Base-by-base conservation (phyloP, 2,329 filamentous ascomycete species). In the Scedosporium dehoogii region DNA sequence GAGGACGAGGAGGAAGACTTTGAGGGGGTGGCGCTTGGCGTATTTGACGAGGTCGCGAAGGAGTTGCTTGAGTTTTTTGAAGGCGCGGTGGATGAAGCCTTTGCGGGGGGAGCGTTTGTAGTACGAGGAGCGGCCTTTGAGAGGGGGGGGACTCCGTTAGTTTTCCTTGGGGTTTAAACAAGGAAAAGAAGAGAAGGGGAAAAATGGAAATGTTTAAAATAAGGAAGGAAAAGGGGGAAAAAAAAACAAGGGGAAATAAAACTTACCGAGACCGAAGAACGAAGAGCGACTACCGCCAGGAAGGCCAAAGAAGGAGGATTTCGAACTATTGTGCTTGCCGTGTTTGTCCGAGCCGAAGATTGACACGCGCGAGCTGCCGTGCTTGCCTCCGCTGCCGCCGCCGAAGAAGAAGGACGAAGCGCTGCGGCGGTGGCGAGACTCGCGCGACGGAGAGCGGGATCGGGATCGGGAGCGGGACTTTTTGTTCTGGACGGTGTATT, bases 1-100 rank as follows among this genome's bases (percentile, higher is more conserved):
- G 69, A 97, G 83, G 65, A 96, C 88, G 65, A 92, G 83, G 79
- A 90, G 81, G 78, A 97, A 90, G 58, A 96, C 90, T 76, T 96
- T 96, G 71, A 91, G 77, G 0, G 92, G 93, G 76, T 97, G 88
- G 44, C 85, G 82, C 72, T 90, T 88, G 69, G 90, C 89, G 76
- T 93, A 96, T 72, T 87, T 84, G 72, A 88, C 80, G 7, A 97
- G 85, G 72, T 96, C 87, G 70, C 89, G 88, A 63, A 96, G 77
- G 65, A 96, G 84, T 53, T 88, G 86, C 71, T 88, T 88, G 64
- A 97, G 84, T 69, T 91, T 88, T 73, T 85, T 84, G 73, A 91
- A 82, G 57, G 91, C 80, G 67, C 87, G 86, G 62, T 85, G 78
- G 66, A 96, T 76, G 77, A 96, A 96, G 70, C 87, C 88, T 64